Percentiles rank a stretch among this genome's conserved stretches.
Conservation (phyloP, 2,329 filamentous ascomycete species). For the Talaromyces amestolkiae region DNA sequence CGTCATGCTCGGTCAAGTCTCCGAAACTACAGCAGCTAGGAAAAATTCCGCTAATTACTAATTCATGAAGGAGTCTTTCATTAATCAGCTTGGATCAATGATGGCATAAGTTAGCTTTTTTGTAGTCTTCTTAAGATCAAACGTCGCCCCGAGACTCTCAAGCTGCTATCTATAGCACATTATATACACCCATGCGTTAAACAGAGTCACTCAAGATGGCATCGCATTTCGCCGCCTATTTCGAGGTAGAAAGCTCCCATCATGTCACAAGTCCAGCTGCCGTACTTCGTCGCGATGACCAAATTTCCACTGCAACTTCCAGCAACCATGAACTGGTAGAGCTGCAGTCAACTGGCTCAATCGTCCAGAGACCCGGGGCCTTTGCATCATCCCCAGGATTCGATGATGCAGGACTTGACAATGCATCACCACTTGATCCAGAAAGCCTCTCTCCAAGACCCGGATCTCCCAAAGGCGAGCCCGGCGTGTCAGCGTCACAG, state of each 20-base stretch:
- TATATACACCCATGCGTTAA: too few relatives aligned
- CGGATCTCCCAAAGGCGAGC: constrained; percentile 19
- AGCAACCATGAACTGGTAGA: constrained; percentile 27
- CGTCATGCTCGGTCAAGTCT: neutral
- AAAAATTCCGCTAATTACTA: neutral
- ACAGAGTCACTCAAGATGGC: constrained; percentile 6
- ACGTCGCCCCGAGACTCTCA: too few relatives aligned
- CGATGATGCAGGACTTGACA: neutral
- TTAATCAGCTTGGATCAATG: neutral
- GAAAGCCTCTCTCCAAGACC: constrained; percentile 20
- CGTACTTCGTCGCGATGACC: constrained; percentile 32
- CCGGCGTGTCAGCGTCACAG: neutral
- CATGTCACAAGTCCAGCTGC: constrained; percentile 39
- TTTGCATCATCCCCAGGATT: neutral
- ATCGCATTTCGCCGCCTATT: constrained; percentile 37
- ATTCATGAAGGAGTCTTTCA: neutral
- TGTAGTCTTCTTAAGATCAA: neutral
- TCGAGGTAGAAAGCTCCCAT: constrained; percentile 42
- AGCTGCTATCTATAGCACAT: too few relatives aligned
- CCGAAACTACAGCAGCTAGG: neutral
- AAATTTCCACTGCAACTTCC: constrained; percentile 23
- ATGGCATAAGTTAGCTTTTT: neutral
- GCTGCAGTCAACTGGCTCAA: constrained; percentile 18
- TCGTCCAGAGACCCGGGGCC: constrained; percentile 14
- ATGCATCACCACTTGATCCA: constrained; percentile 26